Evolutionary conservation across 192 early-diverging fungal species (phyloP).

Genomic region (Dissophora globulifera): DNA sequence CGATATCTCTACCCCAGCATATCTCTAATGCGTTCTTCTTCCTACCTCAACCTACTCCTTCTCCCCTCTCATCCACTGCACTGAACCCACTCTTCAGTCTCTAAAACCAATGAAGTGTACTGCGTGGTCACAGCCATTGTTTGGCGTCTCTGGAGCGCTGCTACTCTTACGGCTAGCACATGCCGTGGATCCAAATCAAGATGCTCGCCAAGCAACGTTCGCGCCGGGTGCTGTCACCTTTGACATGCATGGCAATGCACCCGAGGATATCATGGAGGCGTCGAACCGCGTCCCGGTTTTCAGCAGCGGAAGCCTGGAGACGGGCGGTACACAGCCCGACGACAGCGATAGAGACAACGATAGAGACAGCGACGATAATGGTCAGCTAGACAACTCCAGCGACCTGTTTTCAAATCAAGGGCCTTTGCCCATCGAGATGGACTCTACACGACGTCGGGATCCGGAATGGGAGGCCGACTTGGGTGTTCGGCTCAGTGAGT

Average conservation of each 20-base stretch:
- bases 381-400: no score
- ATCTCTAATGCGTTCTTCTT: no score
- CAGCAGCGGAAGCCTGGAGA: background rate
- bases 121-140: conserved; percentile 3
- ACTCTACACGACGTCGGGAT: background rate
- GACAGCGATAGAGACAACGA: no score
- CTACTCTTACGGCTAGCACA: background rate
- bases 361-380: no score
- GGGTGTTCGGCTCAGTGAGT: background rate
- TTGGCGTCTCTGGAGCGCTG: conserved; percentile 11
- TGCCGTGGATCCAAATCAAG: background rate
- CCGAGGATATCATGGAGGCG: background rate
- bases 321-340: no score
- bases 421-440: no score
- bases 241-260: background rate
- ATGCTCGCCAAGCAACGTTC: background rate
- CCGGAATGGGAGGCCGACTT: background rate
- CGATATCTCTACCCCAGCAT: no score
- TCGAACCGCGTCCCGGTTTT: background rate
- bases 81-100: background rate
- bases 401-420: no score
- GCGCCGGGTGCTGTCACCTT: background rate
- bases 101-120: conserved; percentile 5
- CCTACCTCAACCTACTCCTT: background rate
- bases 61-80: background rate